Percentiles rank a stretch among this genome's conserved stretches.
These are phyloP conservation scores for Pythium guiyangense DNA, from an alignment of 352 stramenopile species.

Conservation along the genomic window DNA sequence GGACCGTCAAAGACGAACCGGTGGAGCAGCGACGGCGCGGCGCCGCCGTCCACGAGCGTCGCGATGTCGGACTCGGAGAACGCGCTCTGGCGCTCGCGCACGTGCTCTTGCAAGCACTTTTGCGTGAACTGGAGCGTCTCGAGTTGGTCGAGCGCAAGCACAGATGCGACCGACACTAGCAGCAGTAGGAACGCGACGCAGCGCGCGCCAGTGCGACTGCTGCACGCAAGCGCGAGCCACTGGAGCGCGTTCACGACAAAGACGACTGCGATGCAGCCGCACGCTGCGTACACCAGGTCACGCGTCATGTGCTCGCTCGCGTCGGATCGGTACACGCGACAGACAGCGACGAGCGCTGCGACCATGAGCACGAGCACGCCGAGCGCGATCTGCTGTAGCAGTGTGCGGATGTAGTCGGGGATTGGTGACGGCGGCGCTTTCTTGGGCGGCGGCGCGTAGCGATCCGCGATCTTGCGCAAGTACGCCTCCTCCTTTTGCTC, in stretches of 20 bases:
- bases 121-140: constrained; percentile 26
- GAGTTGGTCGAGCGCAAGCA: constrained; percentile 24
- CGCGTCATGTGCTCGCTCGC: constrained; percentile 1
- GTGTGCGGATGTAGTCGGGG: constrained; percentile 6
- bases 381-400: constrained; percentile 25
- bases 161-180: constrained; percentile 10
- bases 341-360: constrained; percentile 12
- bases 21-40: constrained; percentile 34
- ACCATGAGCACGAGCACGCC: constrained; percentile 19
- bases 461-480: constrained; percentile 31
- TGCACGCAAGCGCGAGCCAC: constrained; percentile 13
- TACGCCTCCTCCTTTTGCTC: constrained; percentile 52
- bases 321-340: constrained; percentile 3
- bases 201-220: constrained; percentile 16
- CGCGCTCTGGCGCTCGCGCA: not conserved
- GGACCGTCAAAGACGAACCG: constrained; percentile 47
- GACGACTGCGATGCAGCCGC: constrained; percentile 2
- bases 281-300: constrained; percentile 6
- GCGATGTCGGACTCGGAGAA: constrained; percentile 20
- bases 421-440: constrained; percentile 17
- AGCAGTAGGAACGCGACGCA: constrained; percentile 14
- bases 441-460: constrained; percentile 14
- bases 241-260: constrained; percentile 19
- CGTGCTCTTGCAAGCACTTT: constrained; percentile 13
- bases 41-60: constrained; percentile 35